These are phyloP conservation scores for Sporothrix schenckii DNA, from an alignment of 2,329 filamentous ascomycete genomes.

Conservation along the genomic window DNA sequence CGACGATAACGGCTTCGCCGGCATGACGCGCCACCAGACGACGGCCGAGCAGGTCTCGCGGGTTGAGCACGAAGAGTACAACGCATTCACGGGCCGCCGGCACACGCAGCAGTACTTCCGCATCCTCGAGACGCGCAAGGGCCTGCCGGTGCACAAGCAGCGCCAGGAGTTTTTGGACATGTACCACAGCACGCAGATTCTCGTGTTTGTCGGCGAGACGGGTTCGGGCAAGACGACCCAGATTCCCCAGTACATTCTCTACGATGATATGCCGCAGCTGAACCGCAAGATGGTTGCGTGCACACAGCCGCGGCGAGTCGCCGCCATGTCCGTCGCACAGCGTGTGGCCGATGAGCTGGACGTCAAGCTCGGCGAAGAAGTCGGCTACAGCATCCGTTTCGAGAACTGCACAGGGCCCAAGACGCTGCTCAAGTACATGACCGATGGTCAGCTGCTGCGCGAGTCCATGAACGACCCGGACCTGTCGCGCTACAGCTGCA, in stretches of 20 bases:
- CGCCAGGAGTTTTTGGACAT: slow-evolving; percentile 91
- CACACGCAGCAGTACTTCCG: slow-evolving; percentile 86
- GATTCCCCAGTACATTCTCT: slow-evolving; percentile 97
- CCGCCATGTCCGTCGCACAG: slow-evolving; percentile 97
- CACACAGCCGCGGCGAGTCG: slow-evolving; percentile 95
- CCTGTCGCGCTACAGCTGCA: slow-evolving; percentile 90
- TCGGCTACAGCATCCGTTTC: slow-evolving; percentile 98
- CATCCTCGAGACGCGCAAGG: slow-evolving; percentile 80
- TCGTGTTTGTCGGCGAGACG: slow-evolving; percentile 98
- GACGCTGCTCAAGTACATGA: slow-evolving; percentile 99
- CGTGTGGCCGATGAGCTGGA: slow-evolving; percentile 98
- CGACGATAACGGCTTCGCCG: slow-evolving; percentile 53
- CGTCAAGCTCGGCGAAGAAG: slow-evolving; percentile 86
- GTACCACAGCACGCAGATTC: slow-evolving; percentile 91
- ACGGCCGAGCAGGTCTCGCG: slow-evolving; percentile 72
- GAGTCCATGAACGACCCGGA: slow-evolving; percentile 97
- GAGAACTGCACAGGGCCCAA: slow-evolving; percentile 89
- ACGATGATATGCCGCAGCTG: slow-evolving; percentile 88
- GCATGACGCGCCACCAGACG: slow-evolving; percentile 76
- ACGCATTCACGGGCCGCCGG: slow-evolving; percentile 78
- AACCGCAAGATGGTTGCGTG: slow-evolving; percentile 90
- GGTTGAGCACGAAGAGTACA: slow-evolving; percentile 78
- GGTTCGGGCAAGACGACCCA: slow-evolving; percentile 99
- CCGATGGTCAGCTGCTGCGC: slow-evolving; percentile 94
- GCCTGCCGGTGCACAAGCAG: slow-evolving; percentile 90